Evolutionary conservation across 768 basidiomycete species (phyloP), one percentile per base, ranked within the genome.

Genomic region (Daedaleopsis sinensis): DNA sequence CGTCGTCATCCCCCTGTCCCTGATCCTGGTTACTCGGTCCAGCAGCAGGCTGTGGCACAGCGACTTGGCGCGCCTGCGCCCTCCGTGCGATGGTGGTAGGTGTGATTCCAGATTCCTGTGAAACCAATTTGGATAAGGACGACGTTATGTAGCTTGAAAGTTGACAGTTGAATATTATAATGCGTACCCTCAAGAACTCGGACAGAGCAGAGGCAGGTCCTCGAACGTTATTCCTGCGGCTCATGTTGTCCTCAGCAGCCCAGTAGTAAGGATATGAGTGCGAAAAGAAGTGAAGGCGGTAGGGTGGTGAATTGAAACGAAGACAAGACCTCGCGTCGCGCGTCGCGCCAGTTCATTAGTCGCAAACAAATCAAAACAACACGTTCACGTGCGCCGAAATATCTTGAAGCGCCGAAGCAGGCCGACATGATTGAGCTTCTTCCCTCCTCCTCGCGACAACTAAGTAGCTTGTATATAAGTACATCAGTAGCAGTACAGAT

Each of bases 121-220:
- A 32, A 32, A 32, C 27, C 27, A 32, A 7, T 32, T 32, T 7
- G 7, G 27, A 32, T 32, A 7, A 32, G 27, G 27, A 32, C 27
- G 27, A 32, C 21, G 15, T 24, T 9, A 1, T 24, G 35, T 21
- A 5, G 27, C 9, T 18, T 43, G n/a, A 24, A 16, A 15, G 52
- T 21, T 18, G 15, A 39, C 11, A 23, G 13, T n/a, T n/a, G n/a
- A n/a, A n/a, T n/a, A n/a, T n/a, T n/a, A n/a, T 8, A 5, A n/a
- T 24, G 73, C 78, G 32, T 61, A 90, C 93, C 68, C 83, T 83
- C 37, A 94, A 76, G 65, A 90, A 94, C 64, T 92, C 90, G 38
- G 93, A 93, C 13, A 94, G 75, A 0, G 93, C 93, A 21, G 91
- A 93, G 0, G 89, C 85, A 2, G 93, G 93, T 0, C 93, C 93